A percentile compares a stretch with the other conserved stretches of the same genome.
These are phyloP conservation scores for Gossypium raimondii DNA, from an alignment of 345 rosid genomes.

Conservation along the genomic window DNA sequence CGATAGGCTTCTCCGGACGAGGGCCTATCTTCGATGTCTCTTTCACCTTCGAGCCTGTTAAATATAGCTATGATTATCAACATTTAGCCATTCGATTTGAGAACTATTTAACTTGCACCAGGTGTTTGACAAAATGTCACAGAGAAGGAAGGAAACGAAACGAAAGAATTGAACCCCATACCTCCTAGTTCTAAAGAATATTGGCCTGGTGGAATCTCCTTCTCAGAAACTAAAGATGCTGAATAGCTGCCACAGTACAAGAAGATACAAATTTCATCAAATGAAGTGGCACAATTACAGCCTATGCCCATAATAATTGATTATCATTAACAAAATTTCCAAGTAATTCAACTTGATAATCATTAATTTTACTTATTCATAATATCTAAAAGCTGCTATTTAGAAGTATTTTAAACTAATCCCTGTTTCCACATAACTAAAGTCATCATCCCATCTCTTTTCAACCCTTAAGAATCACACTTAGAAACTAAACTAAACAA, in stretches of 20 bases:
- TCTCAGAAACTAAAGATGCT: constrained; percentile 60
- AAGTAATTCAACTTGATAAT: not conserved
- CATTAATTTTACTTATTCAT: not conserved
- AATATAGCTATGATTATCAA: not conserved
- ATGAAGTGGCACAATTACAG: not conserved
- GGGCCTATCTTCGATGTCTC: constrained; percentile 78
- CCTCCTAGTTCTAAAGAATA: constrained; percentile 71
- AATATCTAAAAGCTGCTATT: not conserved
- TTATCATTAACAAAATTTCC: not conserved
- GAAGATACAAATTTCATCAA: not conserved
- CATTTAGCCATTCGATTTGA: not conserved
- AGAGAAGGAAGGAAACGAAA: not conserved
- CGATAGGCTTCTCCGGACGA: constrained; percentile 89
- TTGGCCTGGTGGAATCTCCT: constrained; percentile 66
- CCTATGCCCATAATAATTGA: not conserved
- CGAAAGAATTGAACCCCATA: constrained; percentile 27
- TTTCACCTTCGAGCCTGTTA: constrained; percentile 62
- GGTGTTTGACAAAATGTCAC: not conserved
- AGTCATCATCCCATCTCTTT: not conserved
- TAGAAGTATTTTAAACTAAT: not conserved
- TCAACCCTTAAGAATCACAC: not conserved
- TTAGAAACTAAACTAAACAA: not conserved
- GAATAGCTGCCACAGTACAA: constrained; percentile 55
- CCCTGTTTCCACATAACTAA: not conserved
- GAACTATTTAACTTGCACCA: not conserved